Evolutionary conservation across 2,329 filamentous ascomycete species (phyloP), one percentile per base, ranked within the genome.

Genomic region (Trichophyton schoenleinii): DNA sequence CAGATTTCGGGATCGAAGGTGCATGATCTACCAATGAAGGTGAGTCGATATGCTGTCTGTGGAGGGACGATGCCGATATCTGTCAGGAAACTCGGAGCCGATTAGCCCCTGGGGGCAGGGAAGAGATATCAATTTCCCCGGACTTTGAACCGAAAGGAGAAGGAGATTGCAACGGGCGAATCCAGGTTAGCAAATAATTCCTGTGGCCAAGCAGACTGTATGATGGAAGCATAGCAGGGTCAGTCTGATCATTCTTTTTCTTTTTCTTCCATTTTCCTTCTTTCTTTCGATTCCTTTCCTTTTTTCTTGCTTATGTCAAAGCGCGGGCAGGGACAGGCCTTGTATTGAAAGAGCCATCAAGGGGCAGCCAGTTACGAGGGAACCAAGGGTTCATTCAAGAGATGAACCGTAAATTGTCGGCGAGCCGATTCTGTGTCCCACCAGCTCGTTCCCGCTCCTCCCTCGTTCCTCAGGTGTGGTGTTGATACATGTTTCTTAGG

Each of bases 131-230:
- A 34, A 55, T 55, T 55, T 55, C 52, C 52, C 52, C 52, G 52
- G 52, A 55, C 52, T 55, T 55, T 55, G 52, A 55, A 55, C 52
- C 52, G 52, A 55, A 55, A 55, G 28, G 15, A 55, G 52, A 55
- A 55, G 52, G 52, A 55, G 52, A 55, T 34, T 28, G 18, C 6
- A 55, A 55, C 25, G 8, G 52, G 52, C 28, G 52, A 55, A 55
- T 55, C 52, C 52, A 55, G 28, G 34, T 55, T 36, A 22, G 34
- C 52, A 34, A 13, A 1, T 28, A 13, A 36, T 55, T 55, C 52
- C 11, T 55, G 22, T 8, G 18, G 52, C 52, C 52, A 55, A 55
- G 52, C 31, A 18, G 28, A 3, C 15, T 15, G 28, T 38, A 55
- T 36, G 28, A 55, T 36, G 52, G 52, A n/a, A 34, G 20, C 34